A percentile compares a stretch with the other conserved stretches of the same genome.
phyloP scores from a whole-genome alignment of 805 yeast species.

The Groenewaldozyma salmanticensis region DNA sequence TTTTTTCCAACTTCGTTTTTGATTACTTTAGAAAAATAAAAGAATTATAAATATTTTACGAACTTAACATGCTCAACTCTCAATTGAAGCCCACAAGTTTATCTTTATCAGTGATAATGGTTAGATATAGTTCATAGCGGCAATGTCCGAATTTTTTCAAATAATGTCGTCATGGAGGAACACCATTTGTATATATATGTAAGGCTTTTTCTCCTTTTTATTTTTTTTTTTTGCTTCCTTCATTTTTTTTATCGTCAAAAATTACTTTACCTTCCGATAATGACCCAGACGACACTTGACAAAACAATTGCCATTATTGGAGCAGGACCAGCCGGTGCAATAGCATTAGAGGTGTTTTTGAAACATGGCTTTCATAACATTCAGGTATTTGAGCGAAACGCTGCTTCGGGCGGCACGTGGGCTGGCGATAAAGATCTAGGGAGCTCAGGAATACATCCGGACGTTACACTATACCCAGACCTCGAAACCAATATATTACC shows the following conservation, averaged over 20 bases:
- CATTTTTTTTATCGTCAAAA: too few species aligned
- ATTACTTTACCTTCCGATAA: too few species aligned
- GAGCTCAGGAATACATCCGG: neutral
- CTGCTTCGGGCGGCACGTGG: slow-evolving; percentile 13
- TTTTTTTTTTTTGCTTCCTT: too few species aligned
- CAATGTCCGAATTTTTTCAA: too few species aligned
- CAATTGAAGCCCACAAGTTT: too few species aligned
- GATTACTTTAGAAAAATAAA: too few species aligned
- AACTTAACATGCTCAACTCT: too few species aligned
- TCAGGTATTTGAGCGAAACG: slow-evolving; percentile 9
- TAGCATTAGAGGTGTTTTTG: slow-evolving; percentile 9
- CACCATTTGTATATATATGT: too few species aligned
- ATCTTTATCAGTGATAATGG: too few species aligned
- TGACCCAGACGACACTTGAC: neutral
- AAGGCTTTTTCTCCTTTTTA: too few species aligned
- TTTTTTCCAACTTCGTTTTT: neutral
- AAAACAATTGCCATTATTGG: slow-evolving; percentile 12
- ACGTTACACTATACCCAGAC: slow-evolving; percentile 9
- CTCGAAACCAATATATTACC: slow-evolving; percentile 12
- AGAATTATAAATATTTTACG: neutral
- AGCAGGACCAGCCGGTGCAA: slow-evolving; percentile 13
- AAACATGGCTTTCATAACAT: slow-evolving; percentile 11
- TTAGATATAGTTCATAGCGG: too few species aligned
- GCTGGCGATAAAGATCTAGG: slow-evolving; percentile 2
- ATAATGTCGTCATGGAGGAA: too few species aligned